phyloP scores from a whole-genome alignment of 2,329 filamentous ascomycete genomes.

The Fusarium fracticaudum region DNA sequence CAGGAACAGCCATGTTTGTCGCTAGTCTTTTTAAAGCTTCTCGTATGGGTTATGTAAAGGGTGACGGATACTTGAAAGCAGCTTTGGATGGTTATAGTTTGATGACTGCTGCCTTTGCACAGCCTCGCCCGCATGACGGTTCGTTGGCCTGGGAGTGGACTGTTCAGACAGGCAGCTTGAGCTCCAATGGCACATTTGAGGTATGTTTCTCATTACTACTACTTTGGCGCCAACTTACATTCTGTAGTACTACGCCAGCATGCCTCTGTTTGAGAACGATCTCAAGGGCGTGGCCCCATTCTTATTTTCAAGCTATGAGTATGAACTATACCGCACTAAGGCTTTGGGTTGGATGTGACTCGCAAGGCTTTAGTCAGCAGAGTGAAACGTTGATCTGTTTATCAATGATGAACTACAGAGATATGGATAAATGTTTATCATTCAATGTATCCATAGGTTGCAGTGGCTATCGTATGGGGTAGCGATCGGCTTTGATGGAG shows the following conservation, averaged over 20 bases:
- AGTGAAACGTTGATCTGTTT: neutral
- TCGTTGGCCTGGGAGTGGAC: slow-evolving; percentile 62
- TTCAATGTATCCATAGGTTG: neutral
- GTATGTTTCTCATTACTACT: slow-evolving; percentile 37
- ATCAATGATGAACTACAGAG: neutral
- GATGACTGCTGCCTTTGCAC: slow-evolving; percentile 55
- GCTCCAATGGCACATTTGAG: slow-evolving; percentile 59
- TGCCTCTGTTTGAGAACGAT: slow-evolving; percentile 37
- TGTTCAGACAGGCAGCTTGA: slow-evolving; percentile 61
- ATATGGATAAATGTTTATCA: neutral
- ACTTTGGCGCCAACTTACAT: neutral
- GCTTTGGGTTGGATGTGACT: too few relatives aligned
- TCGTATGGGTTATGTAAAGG: slow-evolving; percentile 36
- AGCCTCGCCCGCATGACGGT: slow-evolving; percentile 44
- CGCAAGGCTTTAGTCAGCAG: too few relatives aligned
- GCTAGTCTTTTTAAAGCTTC: slow-evolving; percentile 59
- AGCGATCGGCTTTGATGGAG: neutral
- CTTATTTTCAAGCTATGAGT: slow-evolving; percentile 38
- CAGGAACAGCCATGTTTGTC: slow-evolving; percentile 66
- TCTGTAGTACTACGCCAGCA: slow-evolving; percentile 43
- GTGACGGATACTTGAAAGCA: slow-evolving; percentile 30
- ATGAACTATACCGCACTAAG: slow-evolving; percentile 16
- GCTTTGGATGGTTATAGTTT: slow-evolving; percentile 50
- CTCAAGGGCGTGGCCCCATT: slow-evolving; percentile 40
- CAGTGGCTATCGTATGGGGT: neutral